Evolutionary conservation across 1,284 basidiomycete species (phyloP), one percentile per base, ranked within the genome.

Genomic region (Schizophyllum commune): DNA sequence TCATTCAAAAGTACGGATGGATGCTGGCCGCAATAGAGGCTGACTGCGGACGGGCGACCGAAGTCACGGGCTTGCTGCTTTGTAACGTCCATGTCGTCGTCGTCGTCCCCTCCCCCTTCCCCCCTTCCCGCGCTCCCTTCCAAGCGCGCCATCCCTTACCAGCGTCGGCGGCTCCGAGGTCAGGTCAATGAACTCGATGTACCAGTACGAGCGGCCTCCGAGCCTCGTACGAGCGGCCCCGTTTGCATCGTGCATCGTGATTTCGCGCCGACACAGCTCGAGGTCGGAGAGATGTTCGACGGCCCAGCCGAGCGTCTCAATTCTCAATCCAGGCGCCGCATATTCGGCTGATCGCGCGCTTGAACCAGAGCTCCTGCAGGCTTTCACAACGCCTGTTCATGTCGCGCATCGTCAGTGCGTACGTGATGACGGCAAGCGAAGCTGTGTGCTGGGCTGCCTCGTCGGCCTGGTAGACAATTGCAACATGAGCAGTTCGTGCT

Each of bases 291-390:
- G 9, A 9, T 21, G 20, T 58, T 83, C 81, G 1, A 83, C 73
- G 0, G 80, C 80, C 39, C 75, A 71, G 3, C 84, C 70, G 58
- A 91, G 70, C 47, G 82, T 65, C 27, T 2, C 2, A 27, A 3
- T 27, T 27, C 61, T 88, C 85, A 7, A 89, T 75, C 75, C 83
- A 86, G 1, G 91, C 91, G 17, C 84, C 88, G 65, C 91, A 92
- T n/a, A 80, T 69, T 19, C 5, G 20, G 53, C 53, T 27, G 19
- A 55, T 65, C 0, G 82, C 73, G 61, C 84, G 79, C 53, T 60
- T 62, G 19, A 82, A 86, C 91, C 91, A 94, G 20, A 93, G 71
- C 65, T 92, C 86, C 59, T 84, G 80, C 4, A 88, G 65, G 2
- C 78, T 68, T 63, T 89, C 74, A 62, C 78, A 77, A 1, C 71